These are phyloP conservation scores for Populus hybrid DNA, from an alignment of 441 rosid species.

Conservation along the genomic window DNA sequence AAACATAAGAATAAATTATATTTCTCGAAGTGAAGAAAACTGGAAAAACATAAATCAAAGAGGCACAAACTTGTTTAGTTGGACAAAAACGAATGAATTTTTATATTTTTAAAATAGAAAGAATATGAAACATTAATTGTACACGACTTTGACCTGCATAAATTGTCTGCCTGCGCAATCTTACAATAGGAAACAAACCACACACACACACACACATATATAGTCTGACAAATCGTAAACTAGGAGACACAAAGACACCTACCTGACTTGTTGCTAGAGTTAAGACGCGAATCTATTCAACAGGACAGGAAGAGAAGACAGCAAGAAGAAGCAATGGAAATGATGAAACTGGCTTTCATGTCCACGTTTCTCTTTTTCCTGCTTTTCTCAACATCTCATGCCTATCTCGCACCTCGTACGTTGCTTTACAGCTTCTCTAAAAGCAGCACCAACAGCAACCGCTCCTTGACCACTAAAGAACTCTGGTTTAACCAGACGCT, in stretches of 20 bases:
- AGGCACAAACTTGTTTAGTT: too few relatives aligned
- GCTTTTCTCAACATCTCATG: constrained; percentile 30
- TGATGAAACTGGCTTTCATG: neutral
- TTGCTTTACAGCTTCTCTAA: constrained; percentile 36
- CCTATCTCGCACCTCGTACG: constrained; percentile 34
- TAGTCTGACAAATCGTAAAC: neutral
- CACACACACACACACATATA: too few relatives aligned
- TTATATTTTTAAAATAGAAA: too few relatives aligned
- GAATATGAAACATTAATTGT: too few relatives aligned
- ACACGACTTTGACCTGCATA: too few relatives aligned
- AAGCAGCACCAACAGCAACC: constrained; percentile 18
- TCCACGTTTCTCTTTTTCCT: neutral
- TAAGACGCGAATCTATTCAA: neutral
- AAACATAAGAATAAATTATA: too few relatives aligned
- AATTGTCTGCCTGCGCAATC: too few relatives aligned
- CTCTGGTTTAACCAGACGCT: constrained; percentile 85
- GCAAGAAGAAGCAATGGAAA: neutral
- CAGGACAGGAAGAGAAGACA: neutral
- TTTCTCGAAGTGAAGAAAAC: too few relatives aligned
- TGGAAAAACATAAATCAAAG: too few relatives aligned
- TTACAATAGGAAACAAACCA: too few relatives aligned
- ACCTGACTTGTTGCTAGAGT: neutral
- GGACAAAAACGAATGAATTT: too few relatives aligned
- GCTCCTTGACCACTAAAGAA: constrained; percentile 62
- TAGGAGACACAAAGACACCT: neutral